Evolutionary conservation across 2,329 filamentous ascomycete genomes (phyloP).

Genomic region (Diaporthe velutina): DNA sequence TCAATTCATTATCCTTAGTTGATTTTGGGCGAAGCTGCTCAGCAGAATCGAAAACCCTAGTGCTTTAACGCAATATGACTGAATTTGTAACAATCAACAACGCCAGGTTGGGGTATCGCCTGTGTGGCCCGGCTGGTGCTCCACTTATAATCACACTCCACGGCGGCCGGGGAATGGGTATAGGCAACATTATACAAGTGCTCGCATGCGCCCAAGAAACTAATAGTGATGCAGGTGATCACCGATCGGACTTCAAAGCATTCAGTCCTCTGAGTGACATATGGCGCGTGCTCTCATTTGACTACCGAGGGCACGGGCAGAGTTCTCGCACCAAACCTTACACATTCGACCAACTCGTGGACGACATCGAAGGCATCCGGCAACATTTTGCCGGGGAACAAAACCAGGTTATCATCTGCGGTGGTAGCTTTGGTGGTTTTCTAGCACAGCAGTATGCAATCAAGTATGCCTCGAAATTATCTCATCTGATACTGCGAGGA

Average conservation of each 20-base stretch:
- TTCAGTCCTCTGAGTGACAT: slow-evolving; percentile 47
- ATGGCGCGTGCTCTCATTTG: slow-evolving; percentile 52
- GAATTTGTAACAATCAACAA: slow-evolving; percentile 50
- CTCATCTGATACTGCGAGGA: slow-evolving; percentile 51
- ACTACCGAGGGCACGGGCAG: slow-evolving; percentile 52
- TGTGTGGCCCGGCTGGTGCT: slow-evolving; percentile 47
- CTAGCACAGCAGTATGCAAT: slow-evolving; percentile 55
- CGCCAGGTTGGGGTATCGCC: slow-evolving; percentile 49
- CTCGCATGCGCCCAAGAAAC: not conserved
- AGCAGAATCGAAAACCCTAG: not conserved
- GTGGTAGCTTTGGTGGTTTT: slow-evolving; percentile 56
- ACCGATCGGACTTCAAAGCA: slow-evolving; percentile 50
- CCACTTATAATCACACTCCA: slow-evolving; percentile 54
- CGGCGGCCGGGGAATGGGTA: slow-evolving; percentile 53
- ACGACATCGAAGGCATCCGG: slow-evolving; percentile 52
- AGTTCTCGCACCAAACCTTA: slow-evolving; percentile 52
- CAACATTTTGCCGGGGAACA: slow-evolving; percentile 46
- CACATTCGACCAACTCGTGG: slow-evolving; percentile 53
- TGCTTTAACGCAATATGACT: slow-evolving; percentile 12
- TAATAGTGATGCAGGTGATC: slow-evolving; percentile 45
- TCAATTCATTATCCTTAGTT: not conserved
- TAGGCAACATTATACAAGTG: not conserved
- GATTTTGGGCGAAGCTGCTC: not conserved
- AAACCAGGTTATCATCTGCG: slow-evolving; percentile 49
- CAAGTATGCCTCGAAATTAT: slow-evolving; percentile 49